A percentile compares a stretch with the other conserved stretches of the same genome.
Evolutionary conservation across 2,329 filamentous ascomycete genomes (phyloP).

Genomic region (Xylariaceae sp.): DNA sequence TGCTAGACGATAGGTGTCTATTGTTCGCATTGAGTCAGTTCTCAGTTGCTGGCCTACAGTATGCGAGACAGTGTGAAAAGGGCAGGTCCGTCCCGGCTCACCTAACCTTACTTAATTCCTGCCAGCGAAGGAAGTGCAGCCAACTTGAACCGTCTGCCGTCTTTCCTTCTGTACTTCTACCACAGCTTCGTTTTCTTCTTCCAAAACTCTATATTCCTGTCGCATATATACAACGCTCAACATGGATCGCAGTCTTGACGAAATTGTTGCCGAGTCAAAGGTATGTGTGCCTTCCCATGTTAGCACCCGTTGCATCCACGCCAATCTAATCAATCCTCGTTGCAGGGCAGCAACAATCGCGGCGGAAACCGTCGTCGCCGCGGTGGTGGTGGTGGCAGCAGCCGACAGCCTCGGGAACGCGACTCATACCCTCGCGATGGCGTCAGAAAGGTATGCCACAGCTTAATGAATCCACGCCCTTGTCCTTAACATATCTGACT

Average conservation of each 20-base stretch:
- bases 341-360: constrained; percentile 22
- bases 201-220: too few species aligned
- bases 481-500: constrained; percentile 4
- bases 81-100: too few species aligned
- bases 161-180: background rate
- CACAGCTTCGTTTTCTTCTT: background rate
- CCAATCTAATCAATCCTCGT: background rate
- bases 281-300: constrained; percentile 21
- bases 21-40: too few species aligned
- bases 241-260: constrained; percentile 34
- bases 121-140: too few species aligned
- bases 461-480: constrained; percentile 19
- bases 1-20: too few species aligned
- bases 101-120: too few species aligned
- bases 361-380: constrained; percentile 27
- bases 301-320: background rate
- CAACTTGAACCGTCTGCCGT: too few species aligned
- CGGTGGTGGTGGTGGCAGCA: constrained; percentile 16
- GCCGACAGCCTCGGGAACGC: constrained; percentile 35
- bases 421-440: constrained; percentile 68
- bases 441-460: constrained; percentile 73
- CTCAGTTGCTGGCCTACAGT: too few species aligned
- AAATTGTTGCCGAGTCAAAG: constrained; percentile 34
- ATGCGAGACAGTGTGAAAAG: too few species aligned
- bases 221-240: background rate